A percentile compares a stretch with the other conserved stretches of the same genome.
These are phyloP conservation scores for Botrytis deweyae DNA, from an alignment of 2,329 filamentous ascomycete species.

Conservation along the genomic window DNA sequence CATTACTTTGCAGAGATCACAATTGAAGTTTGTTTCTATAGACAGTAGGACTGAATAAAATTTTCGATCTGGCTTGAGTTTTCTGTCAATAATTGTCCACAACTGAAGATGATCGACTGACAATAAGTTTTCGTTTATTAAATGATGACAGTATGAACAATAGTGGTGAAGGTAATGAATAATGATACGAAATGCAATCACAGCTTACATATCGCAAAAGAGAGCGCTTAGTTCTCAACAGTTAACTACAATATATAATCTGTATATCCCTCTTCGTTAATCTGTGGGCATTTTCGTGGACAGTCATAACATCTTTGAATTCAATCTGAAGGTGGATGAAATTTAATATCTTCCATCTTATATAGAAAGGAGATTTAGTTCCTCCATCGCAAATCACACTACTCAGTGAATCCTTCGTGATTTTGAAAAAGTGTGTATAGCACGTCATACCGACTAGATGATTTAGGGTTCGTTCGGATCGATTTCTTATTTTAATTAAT, in stretches of 20 bases:
- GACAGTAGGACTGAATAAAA: background rate
- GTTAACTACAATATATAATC: too few relatives aligned
- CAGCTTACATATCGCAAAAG: background rate
- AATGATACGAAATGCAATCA: background rate
- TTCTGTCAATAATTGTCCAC: background rate
- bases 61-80: background rate
- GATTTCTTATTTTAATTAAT: too few relatives aligned
- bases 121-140: background rate
- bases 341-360: background rate
- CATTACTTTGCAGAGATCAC: too few relatives aligned
- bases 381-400: background rate
- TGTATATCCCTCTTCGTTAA: background rate
- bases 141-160: background rate
- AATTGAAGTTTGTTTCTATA: background rate
- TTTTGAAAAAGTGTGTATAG: background rate
- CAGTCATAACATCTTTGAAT: background rate
- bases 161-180: background rate
- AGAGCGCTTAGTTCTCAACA: background rate
- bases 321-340: background rate
- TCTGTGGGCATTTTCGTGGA: background rate
- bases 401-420: background rate
- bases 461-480: background rate
- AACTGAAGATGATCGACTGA: fast-evolving
- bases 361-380: background rate
- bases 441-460: background rate